Conservation (phyloP, 2,329 filamentous ascomycete species). For the Arachnopeziza araneosa region DNA sequence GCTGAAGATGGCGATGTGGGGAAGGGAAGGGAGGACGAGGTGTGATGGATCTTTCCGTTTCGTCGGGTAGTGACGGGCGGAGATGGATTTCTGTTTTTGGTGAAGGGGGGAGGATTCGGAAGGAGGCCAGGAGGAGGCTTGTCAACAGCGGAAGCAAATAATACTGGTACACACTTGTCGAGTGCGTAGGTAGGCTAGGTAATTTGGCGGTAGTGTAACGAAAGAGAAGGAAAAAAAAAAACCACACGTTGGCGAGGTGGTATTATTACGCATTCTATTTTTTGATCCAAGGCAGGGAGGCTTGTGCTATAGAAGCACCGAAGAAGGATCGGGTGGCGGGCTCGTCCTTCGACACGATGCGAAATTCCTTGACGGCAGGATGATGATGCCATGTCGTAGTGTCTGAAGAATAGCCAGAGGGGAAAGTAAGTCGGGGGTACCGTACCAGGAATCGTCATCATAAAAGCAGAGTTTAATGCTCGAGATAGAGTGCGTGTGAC, state of each 20-base stretch:
- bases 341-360: not conserved
- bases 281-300: not conserved
- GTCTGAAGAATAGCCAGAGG: not conserved
- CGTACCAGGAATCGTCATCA: not conserved
- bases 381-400: not conserved
- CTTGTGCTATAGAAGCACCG: not conserved
- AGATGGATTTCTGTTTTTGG: not conserved
- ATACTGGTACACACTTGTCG: too few relatives aligned
- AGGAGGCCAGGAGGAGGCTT: not conserved
- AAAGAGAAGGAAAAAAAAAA: too few relatives aligned
- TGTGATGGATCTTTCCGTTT: not conserved
- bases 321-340: not conserved
- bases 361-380: not conserved
- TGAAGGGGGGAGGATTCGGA: too few relatives aligned
- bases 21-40: not conserved
- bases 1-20: not conserved
- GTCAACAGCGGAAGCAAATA: not conserved
- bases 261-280: not conserved
- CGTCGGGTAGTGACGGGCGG: not conserved
- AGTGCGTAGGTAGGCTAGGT: too few relatives aligned
- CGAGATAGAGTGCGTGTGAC: not conserved
- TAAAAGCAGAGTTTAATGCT: not conserved
- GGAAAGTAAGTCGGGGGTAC: not conserved
- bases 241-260: not conserved
- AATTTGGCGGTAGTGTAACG: not conserved